These are phyloP conservation scores for Poa pratensis DNA, from an alignment of 176 grass and related monocot genomes.

Conservation along the genomic window DNA sequence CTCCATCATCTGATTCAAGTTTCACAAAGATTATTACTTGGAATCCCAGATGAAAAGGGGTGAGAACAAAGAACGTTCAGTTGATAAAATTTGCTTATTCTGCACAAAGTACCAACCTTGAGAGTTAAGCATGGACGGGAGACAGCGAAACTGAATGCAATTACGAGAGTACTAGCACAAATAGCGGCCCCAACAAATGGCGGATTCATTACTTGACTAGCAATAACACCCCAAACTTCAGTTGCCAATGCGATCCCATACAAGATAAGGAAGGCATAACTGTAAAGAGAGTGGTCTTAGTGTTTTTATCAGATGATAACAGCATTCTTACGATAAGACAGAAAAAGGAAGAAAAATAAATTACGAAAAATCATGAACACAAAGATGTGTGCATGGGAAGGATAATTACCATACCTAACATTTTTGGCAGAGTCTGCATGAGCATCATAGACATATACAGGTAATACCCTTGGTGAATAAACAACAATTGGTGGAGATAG, in stretches of 20 bases:
- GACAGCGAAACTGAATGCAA: slow-evolving; percentile 95
- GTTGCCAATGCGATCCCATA: slow-evolving; percentile 92
- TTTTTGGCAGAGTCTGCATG: slow-evolving; percentile 99
- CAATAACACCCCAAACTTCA: slow-evolving; percentile 96
- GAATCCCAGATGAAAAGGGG: slow-evolving; percentile 34
- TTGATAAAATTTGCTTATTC: slow-evolving; percentile 21
- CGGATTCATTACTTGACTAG: slow-evolving; percentile 86
- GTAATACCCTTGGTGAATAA: slow-evolving; percentile 95
- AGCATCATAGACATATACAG: slow-evolving; percentile 99
- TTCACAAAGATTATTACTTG: slow-evolving; percentile 20
- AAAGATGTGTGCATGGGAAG: slow-evolving; percentile 21
- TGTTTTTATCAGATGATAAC: slow-evolving; percentile 36
- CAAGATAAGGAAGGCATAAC: slow-evolving; percentile 91
- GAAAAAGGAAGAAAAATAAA: slow-evolving; percentile 32
- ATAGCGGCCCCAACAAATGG: slow-evolving; percentile 90
- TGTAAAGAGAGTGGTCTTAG: slow-evolving; percentile 54
- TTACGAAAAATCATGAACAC: slow-evolving; percentile 23
- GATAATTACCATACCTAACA: slow-evolving; percentile 70
- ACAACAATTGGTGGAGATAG: slow-evolving; percentile 96
- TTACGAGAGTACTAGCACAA: slow-evolving; percentile 88
- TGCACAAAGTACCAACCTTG: slow-evolving; percentile 70
- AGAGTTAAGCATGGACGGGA: slow-evolving; percentile 87
- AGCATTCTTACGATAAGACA: slow-evolving; percentile 35
- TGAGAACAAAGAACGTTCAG: slow-evolving; percentile 33
- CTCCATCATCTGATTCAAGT: slow-evolving; percentile 89